Conservation (phyloP, 345 rosid genomes). For the Hirschfeldia incana region DNA sequence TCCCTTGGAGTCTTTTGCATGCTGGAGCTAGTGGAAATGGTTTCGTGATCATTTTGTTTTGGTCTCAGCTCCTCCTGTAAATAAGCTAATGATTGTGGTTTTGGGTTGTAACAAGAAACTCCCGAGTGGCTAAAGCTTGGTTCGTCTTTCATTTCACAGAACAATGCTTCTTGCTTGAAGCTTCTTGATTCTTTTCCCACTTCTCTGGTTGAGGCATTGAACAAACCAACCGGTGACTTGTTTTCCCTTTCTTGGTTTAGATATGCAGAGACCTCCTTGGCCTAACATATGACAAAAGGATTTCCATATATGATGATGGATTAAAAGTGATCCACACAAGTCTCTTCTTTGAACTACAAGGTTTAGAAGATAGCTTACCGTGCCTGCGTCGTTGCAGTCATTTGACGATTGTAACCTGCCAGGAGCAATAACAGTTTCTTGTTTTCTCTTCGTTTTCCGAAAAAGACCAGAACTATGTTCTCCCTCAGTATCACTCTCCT, state of each 20-base stretch:
- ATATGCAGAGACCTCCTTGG: constrained; percentile 23
- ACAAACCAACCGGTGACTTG: background rate
- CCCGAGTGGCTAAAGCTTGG: background rate
- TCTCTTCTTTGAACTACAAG: constrained; percentile 2
- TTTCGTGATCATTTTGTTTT: constrained; percentile 18
- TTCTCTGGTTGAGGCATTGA: constrained; percentile 3
- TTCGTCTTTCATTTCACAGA: background rate
- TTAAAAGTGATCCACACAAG: background rate
- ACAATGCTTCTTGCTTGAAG: constrained; percentile 25
- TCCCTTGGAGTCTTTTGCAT: constrained; percentile 13
- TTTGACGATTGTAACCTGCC: constrained; percentile 15
- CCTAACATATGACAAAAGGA: constrained; percentile 20
- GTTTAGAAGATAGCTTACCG: constrained; percentile 15
- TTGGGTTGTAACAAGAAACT: background rate
- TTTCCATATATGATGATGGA: background rate
- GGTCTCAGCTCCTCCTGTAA: constrained; percentile 33
- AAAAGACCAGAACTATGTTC: constrained; percentile 11
- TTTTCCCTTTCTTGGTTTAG: constrained; percentile 22
- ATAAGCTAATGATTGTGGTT: constrained; percentile 23
- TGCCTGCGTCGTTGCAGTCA: constrained; percentile 22
- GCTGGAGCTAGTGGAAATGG: constrained; percentile 5
- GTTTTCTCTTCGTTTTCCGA: constrained; percentile 20
- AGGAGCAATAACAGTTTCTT: constrained; percentile 19
- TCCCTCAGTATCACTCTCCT: constrained; percentile 38
- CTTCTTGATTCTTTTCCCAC: constrained; percentile 20